Conservation (phyloP, 345 rosid species). For the Turritis glabra region DNA sequence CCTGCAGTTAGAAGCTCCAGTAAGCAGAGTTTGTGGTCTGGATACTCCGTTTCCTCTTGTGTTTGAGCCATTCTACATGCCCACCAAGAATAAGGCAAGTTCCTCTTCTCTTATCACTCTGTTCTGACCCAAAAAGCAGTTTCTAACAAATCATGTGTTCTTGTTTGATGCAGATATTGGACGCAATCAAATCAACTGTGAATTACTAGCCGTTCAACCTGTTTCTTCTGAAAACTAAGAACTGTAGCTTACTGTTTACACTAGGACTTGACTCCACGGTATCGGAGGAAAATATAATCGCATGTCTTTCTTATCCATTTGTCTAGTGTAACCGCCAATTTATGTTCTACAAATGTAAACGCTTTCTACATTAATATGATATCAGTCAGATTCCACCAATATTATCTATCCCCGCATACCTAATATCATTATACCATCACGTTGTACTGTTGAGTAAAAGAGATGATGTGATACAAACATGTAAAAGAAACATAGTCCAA, state of each 20-base stretch:
- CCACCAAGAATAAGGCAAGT: conserved; percentile 79
- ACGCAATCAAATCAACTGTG: conserved; percentile 75
- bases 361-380: background rate
- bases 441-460: too few species aligned
- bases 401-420: too few species aligned
- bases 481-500: background rate
- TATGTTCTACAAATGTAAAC: background rate
- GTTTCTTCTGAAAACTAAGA: background rate
- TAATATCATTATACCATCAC: too few species aligned
- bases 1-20: conserved; percentile 86
- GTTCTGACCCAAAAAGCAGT: background rate
- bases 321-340: background rate
- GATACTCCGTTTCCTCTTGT: conserved; percentile 94
- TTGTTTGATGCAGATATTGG: conserved; percentile 61
- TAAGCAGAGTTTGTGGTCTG: conserved; percentile 82
- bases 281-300: background rate
- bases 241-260: conserved; percentile 9
- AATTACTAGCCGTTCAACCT: conserved; percentile 46
- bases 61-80: conserved; percentile 90
- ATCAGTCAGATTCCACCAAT: too few species aligned
- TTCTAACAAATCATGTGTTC: background rate
- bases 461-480: too few species aligned
- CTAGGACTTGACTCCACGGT: background rate
- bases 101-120: background rate
- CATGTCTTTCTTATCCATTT: background rate